Conservation (phyloP, 225 moss, liverwort and hornwort genomes). For the Polytrichum formosum region DNA sequence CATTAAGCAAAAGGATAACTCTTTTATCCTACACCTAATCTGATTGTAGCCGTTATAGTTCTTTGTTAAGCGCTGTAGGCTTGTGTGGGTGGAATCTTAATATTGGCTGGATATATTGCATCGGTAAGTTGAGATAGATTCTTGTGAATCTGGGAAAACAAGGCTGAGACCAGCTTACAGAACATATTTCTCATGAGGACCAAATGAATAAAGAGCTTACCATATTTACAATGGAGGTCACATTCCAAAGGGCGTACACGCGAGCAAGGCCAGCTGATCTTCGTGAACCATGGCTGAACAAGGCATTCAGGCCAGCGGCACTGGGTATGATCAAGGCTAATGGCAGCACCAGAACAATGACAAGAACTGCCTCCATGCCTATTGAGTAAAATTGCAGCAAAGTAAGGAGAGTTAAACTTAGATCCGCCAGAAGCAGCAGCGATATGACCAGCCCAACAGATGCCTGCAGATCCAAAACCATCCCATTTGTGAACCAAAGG, state of each 20-base stretch:
- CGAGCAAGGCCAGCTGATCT: constrained; percentile 81
- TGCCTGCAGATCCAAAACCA: constrained; percentile 55
- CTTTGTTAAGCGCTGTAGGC: too few species aligned
- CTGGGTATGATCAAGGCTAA: constrained; percentile 70
- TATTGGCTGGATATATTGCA: too few species aligned
- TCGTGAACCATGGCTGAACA: constrained; percentile 84
- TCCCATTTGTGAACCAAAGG: not conserved
- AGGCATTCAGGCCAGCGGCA: constrained; percentile 86
- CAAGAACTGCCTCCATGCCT: constrained; percentile 70
- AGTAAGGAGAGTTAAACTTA: constrained; percentile 86
- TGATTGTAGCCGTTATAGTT: too few species aligned
- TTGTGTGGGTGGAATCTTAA: too few species aligned
- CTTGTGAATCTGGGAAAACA: too few species aligned
- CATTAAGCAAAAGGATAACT: too few species aligned
- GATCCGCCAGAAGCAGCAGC: constrained; percentile 69
- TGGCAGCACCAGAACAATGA: constrained; percentile 75
- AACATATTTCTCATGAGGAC: not conserved
- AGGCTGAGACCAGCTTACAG: too few species aligned
- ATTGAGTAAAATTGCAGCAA: constrained; percentile 90
- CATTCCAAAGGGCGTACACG: constrained; percentile 94
- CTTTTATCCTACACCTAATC: too few species aligned
- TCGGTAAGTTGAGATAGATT: too few species aligned
- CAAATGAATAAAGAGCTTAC: constrained; percentile 33
- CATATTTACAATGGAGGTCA: constrained; percentile 84
- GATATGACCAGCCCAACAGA: constrained; percentile 83